Conservation (phyloP, 495 filamentous ascomycete species). For the Chlorociboria aeruginascens region DNA sequence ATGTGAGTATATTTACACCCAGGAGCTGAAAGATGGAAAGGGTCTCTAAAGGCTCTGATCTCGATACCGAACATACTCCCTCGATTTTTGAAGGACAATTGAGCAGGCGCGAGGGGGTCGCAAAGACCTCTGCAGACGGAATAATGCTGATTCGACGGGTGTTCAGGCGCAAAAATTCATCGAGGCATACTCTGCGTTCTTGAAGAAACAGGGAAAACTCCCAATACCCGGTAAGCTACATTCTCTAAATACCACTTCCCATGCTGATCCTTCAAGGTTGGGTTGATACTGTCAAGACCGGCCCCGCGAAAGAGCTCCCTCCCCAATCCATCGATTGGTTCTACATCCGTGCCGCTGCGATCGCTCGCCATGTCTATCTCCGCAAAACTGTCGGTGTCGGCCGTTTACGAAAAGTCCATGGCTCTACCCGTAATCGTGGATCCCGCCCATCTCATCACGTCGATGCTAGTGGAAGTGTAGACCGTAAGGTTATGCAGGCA, state of each 20-base stretch:
- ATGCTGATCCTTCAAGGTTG: conserved; percentile 48
- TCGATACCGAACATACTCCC: conserved; percentile 13
- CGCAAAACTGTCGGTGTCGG: conserved; percentile 97
- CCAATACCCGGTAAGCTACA: conserved; percentile 69
- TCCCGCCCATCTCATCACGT: conserved; percentile 86
- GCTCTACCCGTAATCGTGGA: conserved; percentile 93
- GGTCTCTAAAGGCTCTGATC: conserved; percentile 22
- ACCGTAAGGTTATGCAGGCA: conserved; percentile 90
- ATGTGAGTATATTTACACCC: conserved; percentile 50
- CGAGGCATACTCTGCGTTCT: conserved; percentile 83
- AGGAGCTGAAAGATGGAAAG: conserved; percentile 2
- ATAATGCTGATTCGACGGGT: conserved; percentile 42
- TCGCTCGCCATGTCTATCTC: conserved; percentile 97
- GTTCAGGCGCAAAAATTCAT: conserved; percentile 88
- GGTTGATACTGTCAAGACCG: conserved; percentile 99
- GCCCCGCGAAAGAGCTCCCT: conserved; percentile 87
- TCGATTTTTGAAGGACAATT: conserved; percentile 20
- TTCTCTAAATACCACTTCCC: not conserved
- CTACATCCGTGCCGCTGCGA: conserved; percentile 92
- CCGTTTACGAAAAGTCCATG: conserved; percentile 81
- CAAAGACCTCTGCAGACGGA: conserved; percentile 45
- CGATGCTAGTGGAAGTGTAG: conserved; percentile 85
- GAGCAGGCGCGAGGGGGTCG: conserved; percentile 48
- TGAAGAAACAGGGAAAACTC: conserved; percentile 98
- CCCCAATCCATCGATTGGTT: conserved; percentile 97